Evolutionary conservation across 1,139 yeast genomes (phyloP).

Genomic region (Yamadazyma triangularis): DNA sequence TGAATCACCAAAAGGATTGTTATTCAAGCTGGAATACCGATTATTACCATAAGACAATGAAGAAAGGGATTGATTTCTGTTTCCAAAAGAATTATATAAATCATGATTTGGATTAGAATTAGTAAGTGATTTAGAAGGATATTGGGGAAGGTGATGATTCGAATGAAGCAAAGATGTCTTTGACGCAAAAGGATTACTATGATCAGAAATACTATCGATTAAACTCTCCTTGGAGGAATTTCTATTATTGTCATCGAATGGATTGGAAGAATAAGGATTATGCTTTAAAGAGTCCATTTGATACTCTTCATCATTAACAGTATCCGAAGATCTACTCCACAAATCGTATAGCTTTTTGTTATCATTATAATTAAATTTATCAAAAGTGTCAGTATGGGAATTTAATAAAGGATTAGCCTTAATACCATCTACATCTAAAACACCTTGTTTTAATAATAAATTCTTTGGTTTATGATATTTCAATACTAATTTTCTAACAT

Average conservation of each 20-base stretch:
- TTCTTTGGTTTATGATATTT: constrained; percentile 42
- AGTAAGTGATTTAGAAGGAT: not conserved
- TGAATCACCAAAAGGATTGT: too few relatives aligned
- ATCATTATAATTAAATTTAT: constrained; percentile 12
- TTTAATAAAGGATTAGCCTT: constrained; percentile 24
- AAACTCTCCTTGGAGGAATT: constrained; percentile 1
- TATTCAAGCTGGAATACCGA: too few relatives aligned
- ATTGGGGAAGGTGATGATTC: too few relatives aligned
- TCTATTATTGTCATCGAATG: constrained; percentile 6
- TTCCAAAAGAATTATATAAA: too few relatives aligned
- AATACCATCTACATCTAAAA: constrained; percentile 19
- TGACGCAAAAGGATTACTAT: not conserved
- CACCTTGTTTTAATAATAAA: constrained; percentile 31
- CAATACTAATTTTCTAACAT: constrained; percentile 48
- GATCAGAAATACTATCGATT: not conserved
- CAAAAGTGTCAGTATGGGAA: constrained; percentile 7
- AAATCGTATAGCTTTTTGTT: constrained; percentile 9
- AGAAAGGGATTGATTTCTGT: too few relatives aligned
- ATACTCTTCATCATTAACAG: not conserved
- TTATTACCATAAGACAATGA: too few relatives aligned
- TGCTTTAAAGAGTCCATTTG: too few relatives aligned
- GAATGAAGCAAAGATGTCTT: not conserved
- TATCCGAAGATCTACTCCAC: not conserved
- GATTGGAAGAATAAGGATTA: constrained; percentile 7
- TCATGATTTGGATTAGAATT: too few relatives aligned